These are phyloP conservation scores for Podila clonocystis DNA, from an alignment of 192 early-diverging fungal genomes.

Conservation along the genomic window DNA sequence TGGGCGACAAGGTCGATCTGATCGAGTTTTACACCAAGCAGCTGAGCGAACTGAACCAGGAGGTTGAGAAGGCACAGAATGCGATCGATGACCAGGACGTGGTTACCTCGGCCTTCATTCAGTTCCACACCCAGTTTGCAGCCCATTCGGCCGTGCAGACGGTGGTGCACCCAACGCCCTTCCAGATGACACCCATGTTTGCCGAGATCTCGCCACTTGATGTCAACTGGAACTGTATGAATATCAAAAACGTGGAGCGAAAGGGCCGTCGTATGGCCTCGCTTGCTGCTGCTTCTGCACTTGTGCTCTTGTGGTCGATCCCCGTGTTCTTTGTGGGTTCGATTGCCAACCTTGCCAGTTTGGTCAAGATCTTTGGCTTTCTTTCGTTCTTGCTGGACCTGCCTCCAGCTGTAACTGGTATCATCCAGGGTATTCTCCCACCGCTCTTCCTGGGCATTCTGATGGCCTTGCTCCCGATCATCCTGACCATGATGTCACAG, in stretches of 20 bases:
- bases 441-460: conserved; percentile 76
- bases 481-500: conserved; percentile 64
- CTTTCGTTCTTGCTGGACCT: conserved; percentile 44
- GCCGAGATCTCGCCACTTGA: conserved; percentile 76
- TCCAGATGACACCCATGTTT: conserved; percentile 80
- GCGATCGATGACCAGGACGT: conserved; percentile 6
- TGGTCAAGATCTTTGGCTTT: conserved; percentile 22
- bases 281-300: conserved; percentile 55
- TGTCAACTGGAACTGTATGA: conserved; percentile 84
- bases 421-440: conserved; percentile 79
- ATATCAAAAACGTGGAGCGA: conserved; percentile 59
- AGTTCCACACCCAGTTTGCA: conserved; percentile 79
- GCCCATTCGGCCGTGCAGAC: conserved; percentile 58
- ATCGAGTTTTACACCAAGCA: conserved; percentile 57
- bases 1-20: conserved; percentile 75
- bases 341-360: conserved; percentile 24
- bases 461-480: conserved; percentile 72
- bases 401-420: conserved; percentile 47
- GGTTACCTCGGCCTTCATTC: conserved; percentile 80
- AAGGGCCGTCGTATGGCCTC: conserved; percentile 68
- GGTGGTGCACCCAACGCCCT: conserved; percentile 41
- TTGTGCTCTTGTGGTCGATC: conserved; percentile 79
- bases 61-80: conserved; percentile 52
- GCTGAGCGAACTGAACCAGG: conserved; percentile 55
- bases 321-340: conserved; percentile 54